Evolutionary conservation across 768 basidiomycete species (phyloP).

Genomic region (Mycena galericulata): DNA sequence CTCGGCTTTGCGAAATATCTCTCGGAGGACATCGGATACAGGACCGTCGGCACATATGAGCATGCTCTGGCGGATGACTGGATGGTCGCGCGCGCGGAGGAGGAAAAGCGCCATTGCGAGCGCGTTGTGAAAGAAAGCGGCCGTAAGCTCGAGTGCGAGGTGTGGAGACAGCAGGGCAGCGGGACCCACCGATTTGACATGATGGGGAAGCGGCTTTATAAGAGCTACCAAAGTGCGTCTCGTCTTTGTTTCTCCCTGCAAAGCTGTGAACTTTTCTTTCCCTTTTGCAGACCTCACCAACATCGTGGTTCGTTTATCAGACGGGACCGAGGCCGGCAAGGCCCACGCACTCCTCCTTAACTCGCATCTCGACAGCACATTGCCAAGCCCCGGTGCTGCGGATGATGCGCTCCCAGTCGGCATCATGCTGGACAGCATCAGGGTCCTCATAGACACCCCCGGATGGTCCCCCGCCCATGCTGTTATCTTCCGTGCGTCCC

Average conservation of each 20-base stretch:
- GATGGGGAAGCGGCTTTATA: constrained; percentile 86
- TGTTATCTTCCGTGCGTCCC: constrained; percentile 79
- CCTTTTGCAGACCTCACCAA: constrained; percentile 72
- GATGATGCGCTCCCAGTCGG: constrained; percentile 92
- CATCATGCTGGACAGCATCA: constrained; percentile 90
- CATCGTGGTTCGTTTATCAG: constrained; percentile 87
- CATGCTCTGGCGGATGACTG: constrained; percentile 88
- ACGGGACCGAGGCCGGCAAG: constrained; percentile 78
- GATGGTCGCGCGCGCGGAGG: constrained; percentile 77
- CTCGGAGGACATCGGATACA: constrained; percentile 89
- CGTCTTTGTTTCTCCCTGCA: too few species aligned
- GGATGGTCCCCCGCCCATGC: constrained; percentile 81
- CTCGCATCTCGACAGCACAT: constrained; percentile 88
- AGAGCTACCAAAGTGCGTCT: constrained; percentile 75
- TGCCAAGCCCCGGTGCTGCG: constrained; percentile 90
- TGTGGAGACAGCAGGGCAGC: constrained; percentile 91
- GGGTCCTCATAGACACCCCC: constrained; percentile 78
- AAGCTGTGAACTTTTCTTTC: too few species aligned
- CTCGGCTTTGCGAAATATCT: constrained; percentile 72
- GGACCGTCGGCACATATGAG: constrained; percentile 92
- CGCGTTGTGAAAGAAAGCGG: constrained; percentile 55
- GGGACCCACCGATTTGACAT: constrained; percentile 95
- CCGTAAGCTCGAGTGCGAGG: constrained; percentile 87
- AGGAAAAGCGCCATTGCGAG: constrained; percentile 73
- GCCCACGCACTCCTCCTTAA: constrained; percentile 90